Conservation (phyloP, 2,329 filamentous ascomycete genomes). For the Lecanosticta acicola region DNA sequence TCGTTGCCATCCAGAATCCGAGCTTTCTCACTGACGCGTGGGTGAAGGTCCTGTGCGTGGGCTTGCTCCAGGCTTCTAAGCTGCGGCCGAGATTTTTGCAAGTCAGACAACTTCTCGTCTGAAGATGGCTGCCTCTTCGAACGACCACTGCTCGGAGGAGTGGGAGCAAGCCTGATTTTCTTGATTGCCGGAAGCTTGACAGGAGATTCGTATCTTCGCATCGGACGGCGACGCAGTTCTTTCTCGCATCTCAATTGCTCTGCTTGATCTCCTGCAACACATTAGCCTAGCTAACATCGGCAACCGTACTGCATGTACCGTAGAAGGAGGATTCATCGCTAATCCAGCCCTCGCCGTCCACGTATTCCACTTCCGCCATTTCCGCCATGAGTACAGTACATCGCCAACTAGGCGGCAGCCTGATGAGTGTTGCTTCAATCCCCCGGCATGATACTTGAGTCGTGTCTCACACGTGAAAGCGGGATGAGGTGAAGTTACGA, state of each 20-base stretch:
- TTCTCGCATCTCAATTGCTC: conserved; percentile 7
- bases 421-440: too few relatives aligned
- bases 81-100: conserved; percentile 20
- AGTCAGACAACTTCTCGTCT: conserved; percentile 10
- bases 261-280: conserved; percentile 11
- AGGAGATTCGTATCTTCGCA: conserved; percentile 8
- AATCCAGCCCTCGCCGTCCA: conserved; percentile 15
- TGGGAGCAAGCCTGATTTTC: conserved; percentile 4
- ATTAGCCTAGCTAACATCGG: neutral
- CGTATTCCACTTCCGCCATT: neutral
- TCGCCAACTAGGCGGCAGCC: conserved; percentile 7
- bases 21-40: neutral
- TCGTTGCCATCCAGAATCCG: conserved; percentile 3
- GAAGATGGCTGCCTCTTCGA: neutral
- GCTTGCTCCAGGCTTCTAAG: conserved; percentile 8
- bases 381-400: conserved; percentile 1
- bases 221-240: neutral
- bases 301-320: conserved; percentile 28
- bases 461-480: neutral
- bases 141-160: neutral
- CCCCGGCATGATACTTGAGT: neutral
- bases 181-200: conserved; percentile 2
- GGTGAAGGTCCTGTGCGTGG: neutral
- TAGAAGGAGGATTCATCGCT: conserved; percentile 43
- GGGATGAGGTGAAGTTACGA: neutral